These are phyloP conservation scores for Phenoliferia sp. DNA, from an alignment of 1,284 basidiomycete genomes.

Conservation along the genomic window DNA sequence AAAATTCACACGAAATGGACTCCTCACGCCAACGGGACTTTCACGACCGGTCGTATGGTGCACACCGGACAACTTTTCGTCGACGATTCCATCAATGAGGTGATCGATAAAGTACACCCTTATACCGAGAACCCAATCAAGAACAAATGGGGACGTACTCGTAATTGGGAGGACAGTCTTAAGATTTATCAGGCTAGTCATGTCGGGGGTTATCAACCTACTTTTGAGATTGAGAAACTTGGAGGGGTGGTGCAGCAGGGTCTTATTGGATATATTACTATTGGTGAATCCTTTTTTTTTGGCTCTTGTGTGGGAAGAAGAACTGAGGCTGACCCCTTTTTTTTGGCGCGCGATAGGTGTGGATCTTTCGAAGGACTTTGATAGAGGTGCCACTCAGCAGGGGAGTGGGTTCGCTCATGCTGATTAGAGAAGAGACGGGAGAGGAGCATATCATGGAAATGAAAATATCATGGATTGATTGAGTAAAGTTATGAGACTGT, in stretches of 20 bases:
- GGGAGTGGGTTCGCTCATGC: neutral
- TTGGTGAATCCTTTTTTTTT: constrained; percentile 30
- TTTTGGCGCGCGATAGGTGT: neutral
- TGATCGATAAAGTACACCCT: neutral
- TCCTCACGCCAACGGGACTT: constrained; percentile 41
- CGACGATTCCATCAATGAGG: constrained; percentile 37
- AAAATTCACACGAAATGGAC: constrained; percentile 46
- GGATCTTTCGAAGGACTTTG: neutral
- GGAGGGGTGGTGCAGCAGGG: constrained; percentile 46
- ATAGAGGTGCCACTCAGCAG: constrained; percentile 1
- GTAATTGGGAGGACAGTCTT: constrained; percentile 48
- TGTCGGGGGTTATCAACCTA: constrained; percentile 43
- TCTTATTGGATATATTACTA: constrained; percentile 46
- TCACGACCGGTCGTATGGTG: constrained; percentile 38
- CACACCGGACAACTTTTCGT: constrained; percentile 50
- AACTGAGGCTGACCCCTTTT: neutral
- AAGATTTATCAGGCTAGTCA: constrained; percentile 45
- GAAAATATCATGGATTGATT: neutral
- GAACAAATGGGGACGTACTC: constrained; percentile 43
- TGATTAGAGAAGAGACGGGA: neutral
- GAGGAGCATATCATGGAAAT: neutral
- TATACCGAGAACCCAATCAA: constrained; percentile 34
- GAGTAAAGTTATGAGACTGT: neutral
- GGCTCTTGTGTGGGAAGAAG: constrained; percentile 1
- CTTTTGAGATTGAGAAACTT: constrained; percentile 46